These are phyloP conservation scores for Tylopilus rubrobrunneus DNA, from an alignment of 768 basidiomycete species.

Conservation along the genomic window DNA sequence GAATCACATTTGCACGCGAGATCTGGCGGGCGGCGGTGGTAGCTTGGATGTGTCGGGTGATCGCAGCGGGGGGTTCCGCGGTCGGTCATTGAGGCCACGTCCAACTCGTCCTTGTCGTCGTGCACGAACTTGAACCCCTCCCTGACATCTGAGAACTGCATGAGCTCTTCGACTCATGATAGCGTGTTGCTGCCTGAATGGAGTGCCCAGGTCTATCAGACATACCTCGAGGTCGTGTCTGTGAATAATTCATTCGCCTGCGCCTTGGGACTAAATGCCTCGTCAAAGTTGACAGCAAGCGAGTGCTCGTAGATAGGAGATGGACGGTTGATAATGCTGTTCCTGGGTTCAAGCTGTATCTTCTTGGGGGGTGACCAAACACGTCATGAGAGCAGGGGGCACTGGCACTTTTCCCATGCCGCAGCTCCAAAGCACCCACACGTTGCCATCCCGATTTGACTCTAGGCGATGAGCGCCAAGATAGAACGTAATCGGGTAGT, in stretches of 20 bases:
- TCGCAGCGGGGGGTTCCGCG: background rate
- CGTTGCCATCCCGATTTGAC: background rate
- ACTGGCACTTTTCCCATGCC: background rate
- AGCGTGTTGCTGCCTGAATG: background rate
- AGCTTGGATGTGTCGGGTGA: background rate
- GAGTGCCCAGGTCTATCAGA: background rate
- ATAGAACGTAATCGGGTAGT: background rate
- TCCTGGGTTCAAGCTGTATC: background rate
- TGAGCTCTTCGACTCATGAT: conserved; percentile 5
- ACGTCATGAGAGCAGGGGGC: background rate
- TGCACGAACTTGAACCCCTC: background rate
- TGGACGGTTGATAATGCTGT: background rate
- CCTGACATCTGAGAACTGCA: conserved; percentile 1
- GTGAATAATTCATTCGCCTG: conserved; percentile 11
- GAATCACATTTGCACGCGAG: conserved; percentile 12
- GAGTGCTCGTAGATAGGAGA: background rate
- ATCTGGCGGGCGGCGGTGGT: background rate
- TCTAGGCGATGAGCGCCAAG: background rate
- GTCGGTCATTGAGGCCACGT: background rate
- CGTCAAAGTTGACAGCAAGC: background rate
- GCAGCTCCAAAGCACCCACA: background rate
- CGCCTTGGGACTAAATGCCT: background rate
- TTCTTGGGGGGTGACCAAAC: background rate
- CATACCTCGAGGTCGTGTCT: conserved; percentile 13
- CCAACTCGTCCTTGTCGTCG: conserved; percentile 9